phyloP scores from a whole-genome alignment of 495 filamentous ascomycete species.

The Talaromyces wortmannii region DNA sequence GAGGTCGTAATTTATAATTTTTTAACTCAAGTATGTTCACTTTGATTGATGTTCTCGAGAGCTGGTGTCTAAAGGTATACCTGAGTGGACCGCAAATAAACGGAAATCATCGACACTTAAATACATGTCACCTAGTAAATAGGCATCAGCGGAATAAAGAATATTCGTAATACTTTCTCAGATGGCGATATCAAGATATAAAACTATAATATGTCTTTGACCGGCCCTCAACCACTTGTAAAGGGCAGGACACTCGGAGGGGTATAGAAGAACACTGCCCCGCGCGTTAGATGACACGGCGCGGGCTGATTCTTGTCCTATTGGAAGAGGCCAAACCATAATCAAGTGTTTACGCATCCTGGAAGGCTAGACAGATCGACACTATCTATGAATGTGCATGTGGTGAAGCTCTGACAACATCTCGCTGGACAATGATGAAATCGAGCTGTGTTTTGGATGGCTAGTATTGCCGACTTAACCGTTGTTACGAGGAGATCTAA shows the following conservation, averaged over 20 bases:
- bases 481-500: neutral
- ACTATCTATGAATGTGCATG: no score
- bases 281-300: neutral
- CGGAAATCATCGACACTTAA: neutral
- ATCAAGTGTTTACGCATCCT: neutral
- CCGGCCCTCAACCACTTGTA: neutral
- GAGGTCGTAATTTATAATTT: no score
- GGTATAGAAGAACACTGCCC: neutral
- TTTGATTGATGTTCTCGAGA: neutral
- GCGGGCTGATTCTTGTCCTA: neutral
- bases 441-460: neutral
- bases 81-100: neutral
- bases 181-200: neutral
- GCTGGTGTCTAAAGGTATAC: neutral
- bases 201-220: neutral
- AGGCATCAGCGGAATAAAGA: neutral
- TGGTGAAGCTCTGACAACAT: neutral
- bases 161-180: neutral
- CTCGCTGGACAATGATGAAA: neutral
- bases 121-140: no score
- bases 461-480: neutral
- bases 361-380: neutral
- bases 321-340: neutral
- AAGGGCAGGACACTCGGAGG: neutral
- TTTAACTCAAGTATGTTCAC: neutral